Evolutionary conservation across 1,139 yeast species (phyloP), one percentile per base, ranked within the genome.

Genomic region (Lodderomyces margitis): DNA sequence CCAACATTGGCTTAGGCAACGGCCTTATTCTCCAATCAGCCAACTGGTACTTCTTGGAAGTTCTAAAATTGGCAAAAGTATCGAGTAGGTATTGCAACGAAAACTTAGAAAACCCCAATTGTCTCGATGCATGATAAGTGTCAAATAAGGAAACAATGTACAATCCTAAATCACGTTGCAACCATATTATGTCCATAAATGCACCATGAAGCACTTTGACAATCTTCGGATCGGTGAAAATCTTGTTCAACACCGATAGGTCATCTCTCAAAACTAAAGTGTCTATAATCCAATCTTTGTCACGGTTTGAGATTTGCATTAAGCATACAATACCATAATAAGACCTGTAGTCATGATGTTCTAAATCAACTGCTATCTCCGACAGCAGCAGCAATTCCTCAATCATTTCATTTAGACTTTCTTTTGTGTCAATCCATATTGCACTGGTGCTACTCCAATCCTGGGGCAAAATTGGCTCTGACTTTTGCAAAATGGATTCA

Each of bases 21-120:
- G 99, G 98, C 52, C 99, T 75, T 4, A 84, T 67, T 61, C 99
- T 78, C 99, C 99, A 92, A 62, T 92, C 99, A 0, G 98, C 96
- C 49, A 92, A 67, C 62, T 94, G 99, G 61, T 91, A 94, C 62
- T 91, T 87, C 56, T 94, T 94, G 7, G 96, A 87, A 0, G 98
- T 91, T 51, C 81, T 82, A 63, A 92, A 92, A 39, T 79, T 74
- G 7, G 95, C 96, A 62, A 75, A 88, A 16, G 75, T 75, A 55
- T 91, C 96, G 41, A 94, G 70, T 37, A 94, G 67, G 59, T 80
- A 87, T 0, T 97, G 96, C 47, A 94, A 72, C 32, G 96, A 85
- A 56, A 85, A 84, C 52, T 82, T 83, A 9, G 95, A 89, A 46
- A 89, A 76, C 0, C 88, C 87, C 24, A 94, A 68, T 15, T 78